Evolutionary conservation across 1,284 basidiomycete species (phyloP), one percentile per base, ranked within the genome.

Genomic region (Rhodotorula sp.): DNA sequence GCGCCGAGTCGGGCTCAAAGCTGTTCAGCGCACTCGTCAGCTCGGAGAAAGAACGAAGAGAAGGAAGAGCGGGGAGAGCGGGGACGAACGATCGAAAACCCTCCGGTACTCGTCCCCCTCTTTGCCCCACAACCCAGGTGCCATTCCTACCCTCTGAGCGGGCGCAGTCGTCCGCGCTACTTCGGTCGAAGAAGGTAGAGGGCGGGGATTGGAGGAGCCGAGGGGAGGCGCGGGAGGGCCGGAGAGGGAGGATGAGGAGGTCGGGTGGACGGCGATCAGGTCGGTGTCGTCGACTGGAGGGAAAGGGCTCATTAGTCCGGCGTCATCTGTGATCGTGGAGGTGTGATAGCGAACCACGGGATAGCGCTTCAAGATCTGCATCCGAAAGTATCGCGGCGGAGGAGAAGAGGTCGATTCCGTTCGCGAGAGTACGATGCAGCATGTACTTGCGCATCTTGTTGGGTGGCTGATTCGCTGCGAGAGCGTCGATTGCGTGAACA

Each of bases 401-500:
- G 5, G 76, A 66, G 59, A 77, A 77, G 8, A 77, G 39, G 55
- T 77, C 74, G n/a, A 68, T 62, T 17, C 67, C 71, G n/a, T 59
- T 69, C 34, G 55, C 59, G 4, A 75, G 63, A 0, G 64, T 59
- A 8, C 76, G 67, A 53, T 77, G 76, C 27, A 77, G 66, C 60
- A 75, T 74, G 60, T 73, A 77, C 54, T 74, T 73, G 13, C 55
- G 52, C 15, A 47, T 10, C 58, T 62, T 67, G 19, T 36, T 66
- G 39, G 63, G 39, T 24, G 60, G 49, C 13, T 48, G 36, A 3
- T 47, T 29, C 22, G 30, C 29, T 9, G 36, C 44, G 24, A n/a
- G 3, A 17, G 34, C 10, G 27, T 15, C 53, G 2, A 22, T 32
- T 22, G 53, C 7, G 7, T 32, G 20, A 32, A n/a, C 13, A 54